Conservation (phyloP, 2,329 filamentous ascomycete species). For the Juglanconis sp. region DNA sequence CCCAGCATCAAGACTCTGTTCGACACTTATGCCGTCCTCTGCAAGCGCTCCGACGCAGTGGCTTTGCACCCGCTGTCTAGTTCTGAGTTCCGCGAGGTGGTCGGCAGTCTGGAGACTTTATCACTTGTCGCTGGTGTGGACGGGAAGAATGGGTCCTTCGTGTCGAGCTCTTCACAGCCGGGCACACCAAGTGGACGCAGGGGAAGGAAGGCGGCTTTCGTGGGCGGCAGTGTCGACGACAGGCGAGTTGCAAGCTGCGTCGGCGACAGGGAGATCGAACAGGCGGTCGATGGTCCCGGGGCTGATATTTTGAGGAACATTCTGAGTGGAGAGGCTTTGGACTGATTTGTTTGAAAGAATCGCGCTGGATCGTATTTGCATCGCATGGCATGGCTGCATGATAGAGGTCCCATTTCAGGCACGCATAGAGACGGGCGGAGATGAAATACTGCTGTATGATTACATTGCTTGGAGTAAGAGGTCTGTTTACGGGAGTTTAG, state of each 20-base stretch:
- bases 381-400: constrained; percentile 6
- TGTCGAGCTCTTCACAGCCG: constrained; percentile 35
- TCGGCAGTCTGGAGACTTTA: constrained; percentile 83
- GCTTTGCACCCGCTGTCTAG: constrained; percentile 83
- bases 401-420: background rate
- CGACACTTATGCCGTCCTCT: constrained; percentile 77
- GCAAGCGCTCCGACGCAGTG: constrained; percentile 69
- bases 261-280: constrained; percentile 73
- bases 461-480: constrained; percentile 10
- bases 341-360: constrained; percentile 31
- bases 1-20: constrained; percentile 83
- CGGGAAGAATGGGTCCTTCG: constrained; percentile 67
- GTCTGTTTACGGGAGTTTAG: constrained; percentile 3
- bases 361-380: background rate
- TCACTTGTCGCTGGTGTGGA: constrained; percentile 71
- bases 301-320: constrained; percentile 61
- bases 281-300: constrained; percentile 62
- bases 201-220: constrained; percentile 56
- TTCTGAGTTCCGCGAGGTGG: constrained; percentile 91
- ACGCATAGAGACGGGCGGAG: background rate
- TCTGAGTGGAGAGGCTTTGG: constrained; percentile 57
- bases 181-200: constrained; percentile 67
- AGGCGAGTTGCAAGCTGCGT: constrained; percentile 75
- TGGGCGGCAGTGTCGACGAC: constrained; percentile 61
- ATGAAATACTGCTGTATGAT: constrained; percentile 2